Evolutionary conservation across 805 yeast species (phyloP), one percentile per base, ranked within the genome.

Genomic region (Nakazawaea sp.): DNA sequence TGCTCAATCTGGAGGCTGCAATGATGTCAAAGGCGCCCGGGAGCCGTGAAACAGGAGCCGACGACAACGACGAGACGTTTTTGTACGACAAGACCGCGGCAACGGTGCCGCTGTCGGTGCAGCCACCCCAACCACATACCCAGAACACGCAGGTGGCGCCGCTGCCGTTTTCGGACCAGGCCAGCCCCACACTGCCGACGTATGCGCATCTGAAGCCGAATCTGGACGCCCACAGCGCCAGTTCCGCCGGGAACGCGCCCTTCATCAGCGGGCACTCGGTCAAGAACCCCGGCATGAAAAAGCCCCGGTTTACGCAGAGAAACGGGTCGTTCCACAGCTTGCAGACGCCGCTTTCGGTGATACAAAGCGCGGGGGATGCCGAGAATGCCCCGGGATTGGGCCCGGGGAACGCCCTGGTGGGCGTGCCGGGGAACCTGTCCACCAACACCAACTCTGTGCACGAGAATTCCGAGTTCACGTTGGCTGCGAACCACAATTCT

Each of bases 51-150:
- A 7, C 10, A 10, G 24, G 8, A 8, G 16, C 25, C 8, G 38
- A 33, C 24, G 97, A 89, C 55, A 78, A 88, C 18, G 96, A 89
- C 48, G 98, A 92, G 56, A 87, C 95, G 2, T 90, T 92, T 67
- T 96, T 90, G n/a, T 90, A 90, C 56, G 97, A 89, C 50, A 75
- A 65, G 19, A 47, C 57, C 5, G 42, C 20, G 38, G n/a, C n/a
- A 21, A 21, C 38, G 29, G 24, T 10, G 24, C 10, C 24, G 7
- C 24, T 21, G 24, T 21, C 24, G 10, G 24, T 41, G 25, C n/a
- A n/a, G n/a, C n/a, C n/a, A n/a, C n/a, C n/a, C n/a, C n/a, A n/a
- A n/a, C n/a, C n/a, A n/a, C n/a, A n/a, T n/a, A n/a, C n/a, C n/a
- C n/a, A n/a, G n/a, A n/a, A n/a, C n/a, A n/a, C n/a, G n/a, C n/a